Evolutionary conservation across 1,284 basidiomycete genomes (phyloP).

Genomic region (Inonotus obliquus): DNA sequence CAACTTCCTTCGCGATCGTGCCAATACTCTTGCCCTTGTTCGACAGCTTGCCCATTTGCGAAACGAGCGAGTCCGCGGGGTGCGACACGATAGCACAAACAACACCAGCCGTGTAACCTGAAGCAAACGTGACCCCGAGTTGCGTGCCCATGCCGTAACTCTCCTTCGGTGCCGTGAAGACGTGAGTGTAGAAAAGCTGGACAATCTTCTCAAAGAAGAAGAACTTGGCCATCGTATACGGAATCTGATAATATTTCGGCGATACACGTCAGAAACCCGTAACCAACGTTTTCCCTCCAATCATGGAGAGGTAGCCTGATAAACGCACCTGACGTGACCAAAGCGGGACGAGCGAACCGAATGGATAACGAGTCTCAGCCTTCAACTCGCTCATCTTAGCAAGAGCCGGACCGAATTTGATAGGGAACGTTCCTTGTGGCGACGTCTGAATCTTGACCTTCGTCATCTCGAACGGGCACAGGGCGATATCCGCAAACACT

Average conservation of each 20-base stretch:
- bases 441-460: constrained; percentile 85
- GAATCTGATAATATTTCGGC: constrained; percentile 46
- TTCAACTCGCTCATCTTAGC: constrained; percentile 58
- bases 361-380: constrained; percentile 71
- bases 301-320: neutral
- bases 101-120: constrained; percentile 80
- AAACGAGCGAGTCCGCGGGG: constrained; percentile 76
- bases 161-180: constrained; percentile 71
- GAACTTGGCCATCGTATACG: constrained; percentile 88
- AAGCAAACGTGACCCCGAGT: constrained; percentile 75
- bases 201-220: constrained; percentile 82
- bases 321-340: constrained; percentile 74
- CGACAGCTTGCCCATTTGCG: constrained; percentile 69
- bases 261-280: neutral
- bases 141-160: constrained; percentile 67
- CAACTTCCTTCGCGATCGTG: constrained; percentile 64
- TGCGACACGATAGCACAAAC: constrained; percentile 81
- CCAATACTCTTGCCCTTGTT: constrained; percentile 75
- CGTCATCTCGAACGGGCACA: constrained; percentile 80
- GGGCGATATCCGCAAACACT: constrained; percentile 90
- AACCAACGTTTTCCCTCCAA: neutral
- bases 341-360: constrained; percentile 74
- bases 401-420: constrained; percentile 64
- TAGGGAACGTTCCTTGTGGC: constrained; percentile 68
- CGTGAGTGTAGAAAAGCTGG: constrained; percentile 69